phyloP scores from a whole-genome alignment of 2,329 filamentous ascomycete genomes.

The Chrysoporthe puriensis region DNA sequence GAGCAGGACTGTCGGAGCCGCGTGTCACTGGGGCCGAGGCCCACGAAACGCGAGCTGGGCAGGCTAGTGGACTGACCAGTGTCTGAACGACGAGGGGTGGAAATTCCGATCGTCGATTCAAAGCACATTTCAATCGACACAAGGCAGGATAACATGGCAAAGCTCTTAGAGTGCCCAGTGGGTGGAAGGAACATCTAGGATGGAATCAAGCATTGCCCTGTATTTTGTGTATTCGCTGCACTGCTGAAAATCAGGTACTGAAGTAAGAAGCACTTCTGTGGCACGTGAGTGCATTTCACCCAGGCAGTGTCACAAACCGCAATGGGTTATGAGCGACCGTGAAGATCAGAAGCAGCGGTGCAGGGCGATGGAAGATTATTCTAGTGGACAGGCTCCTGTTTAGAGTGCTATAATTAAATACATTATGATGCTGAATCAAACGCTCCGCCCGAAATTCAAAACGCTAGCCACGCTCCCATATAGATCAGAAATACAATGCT shows the following conservation, averaged over 20 bases:
- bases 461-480: background rate
- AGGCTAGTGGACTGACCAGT: background rate
- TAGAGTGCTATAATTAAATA: background rate
- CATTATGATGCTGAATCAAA: slow-evolving; percentile 3
- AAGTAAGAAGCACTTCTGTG: background rate
- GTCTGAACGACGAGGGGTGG: background rate
- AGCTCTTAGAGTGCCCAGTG: background rate
- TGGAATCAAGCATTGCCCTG: background rate
- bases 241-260: background rate
- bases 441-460: background rate
- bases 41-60: background rate
- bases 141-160: background rate
- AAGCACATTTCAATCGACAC: background rate
- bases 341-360: background rate
- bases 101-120: background rate
- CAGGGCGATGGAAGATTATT: background rate
- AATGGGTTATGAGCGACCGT: background rate
- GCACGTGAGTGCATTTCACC: background rate
- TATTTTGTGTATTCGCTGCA: background rate
- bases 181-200: background rate
- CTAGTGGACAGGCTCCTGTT: background rate
- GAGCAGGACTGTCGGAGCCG: background rate
- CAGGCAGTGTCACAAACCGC: background rate
- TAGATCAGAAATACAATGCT: background rate
- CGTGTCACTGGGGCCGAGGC: background rate